Evolutionary conservation across 345 rosid genomes (phyloP), one percentile per base, ranked within the genome.

Genomic region (Arabidopsis arenosa): DNA sequence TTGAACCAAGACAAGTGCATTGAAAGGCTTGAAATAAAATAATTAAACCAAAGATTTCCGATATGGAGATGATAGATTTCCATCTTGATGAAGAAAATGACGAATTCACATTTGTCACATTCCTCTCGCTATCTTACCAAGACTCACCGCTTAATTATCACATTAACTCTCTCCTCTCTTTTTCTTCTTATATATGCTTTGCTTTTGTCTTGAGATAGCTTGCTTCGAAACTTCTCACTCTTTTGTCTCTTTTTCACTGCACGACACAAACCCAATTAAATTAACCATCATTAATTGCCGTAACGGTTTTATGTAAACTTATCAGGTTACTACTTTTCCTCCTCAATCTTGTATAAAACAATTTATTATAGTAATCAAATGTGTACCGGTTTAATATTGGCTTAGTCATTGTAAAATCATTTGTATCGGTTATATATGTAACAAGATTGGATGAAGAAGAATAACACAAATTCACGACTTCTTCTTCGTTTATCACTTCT

Each of bases 31-130:
- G 45, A 71, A 39, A 5, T 33, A 0, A 5, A 48, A 48, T 15
- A 53, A 53, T 6, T 12, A 41, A 53, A 32, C 8, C 37, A 63
- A 37, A 2, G 26, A 17, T 17, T 33, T 15, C 63, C 26, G 56
- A 74, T 21, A 74, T 21, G 30, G 64, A 63, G 63, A 54, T 30
- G 35, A 73, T 41, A 32, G 47, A 43, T 36, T 52, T 17, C 51
- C 53, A 40, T 40, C 5, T 72, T 40, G 17, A 63, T 63, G 76
- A 48, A 44, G 64, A 74, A 61, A 65, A 52, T 64, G 77, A 74
- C 39, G 60, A 30, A 52, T 53, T 69, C 39, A 69, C 75, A 76
- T 76, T 68, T 76, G 75, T 70, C 80, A 70, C 75, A 51, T 69
- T 69, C 59, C 9, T 14, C 68, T 45, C 70, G 70, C 75, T 62